Evolutionary conservation across 75 land plant species (phyloP).

Genomic region (Pinus tabuliformis): DNA sequence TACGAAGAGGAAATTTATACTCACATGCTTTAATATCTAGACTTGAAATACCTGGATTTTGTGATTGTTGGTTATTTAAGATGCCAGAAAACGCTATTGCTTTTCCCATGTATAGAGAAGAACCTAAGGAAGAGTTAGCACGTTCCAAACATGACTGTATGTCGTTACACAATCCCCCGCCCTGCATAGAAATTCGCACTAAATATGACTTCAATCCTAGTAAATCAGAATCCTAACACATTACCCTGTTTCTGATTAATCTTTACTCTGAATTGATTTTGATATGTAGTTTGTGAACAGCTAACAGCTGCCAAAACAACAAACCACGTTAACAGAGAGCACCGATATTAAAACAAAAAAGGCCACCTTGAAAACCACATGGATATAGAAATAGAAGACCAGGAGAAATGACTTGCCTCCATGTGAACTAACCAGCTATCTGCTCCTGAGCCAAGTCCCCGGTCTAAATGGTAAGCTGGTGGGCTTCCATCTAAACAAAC

Average conservation of each 20-base stretch:
- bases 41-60: slow-evolving; percentile 61
- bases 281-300: background rate
- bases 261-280: no score
- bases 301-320: background rate
- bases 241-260: background rate
- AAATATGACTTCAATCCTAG: background rate
- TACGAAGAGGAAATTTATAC: no score
- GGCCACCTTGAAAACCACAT: background rate
- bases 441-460: slow-evolving; percentile 67
- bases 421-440: slow-evolving; percentile 77
- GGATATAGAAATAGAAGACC: background rate
- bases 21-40: no score
- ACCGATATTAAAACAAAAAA: background rate
- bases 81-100: slow-evolving; percentile 61
- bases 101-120: slow-evolving; percentile 63
- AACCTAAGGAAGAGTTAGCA: slow-evolving; percentile 46
- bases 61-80: slow-evolving; percentile 44
- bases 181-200: slow-evolving; percentile 27
- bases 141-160: slow-evolving; percentile 45
- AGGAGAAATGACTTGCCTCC: slow-evolving; percentile 54
- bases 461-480: slow-evolving; percentile 77
- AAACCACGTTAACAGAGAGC: background rate
- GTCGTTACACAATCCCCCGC: slow-evolving; percentile 86
- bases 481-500: slow-evolving; percentile 98
- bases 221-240: background rate